Base-by-base conservation (phyloP, 257 asterid genomes). In the Solanum lignicaule region DNA sequence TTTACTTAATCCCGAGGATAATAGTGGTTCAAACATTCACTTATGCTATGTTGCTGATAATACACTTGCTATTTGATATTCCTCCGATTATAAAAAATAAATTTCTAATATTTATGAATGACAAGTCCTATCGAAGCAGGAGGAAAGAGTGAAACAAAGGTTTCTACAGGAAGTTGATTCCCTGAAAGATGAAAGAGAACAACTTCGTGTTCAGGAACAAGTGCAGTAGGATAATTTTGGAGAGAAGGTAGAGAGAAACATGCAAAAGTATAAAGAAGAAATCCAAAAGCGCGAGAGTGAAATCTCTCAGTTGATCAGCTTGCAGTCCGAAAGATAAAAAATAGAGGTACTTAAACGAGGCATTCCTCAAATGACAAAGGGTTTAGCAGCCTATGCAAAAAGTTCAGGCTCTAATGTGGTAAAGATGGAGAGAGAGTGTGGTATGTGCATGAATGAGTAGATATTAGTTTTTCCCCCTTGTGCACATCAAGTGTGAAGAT, bases 381-480 rank as follows among this genome's bases (percentile, higher is more conserved):
- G 94, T 83, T 73, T 92, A 88, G 91, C 94, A 4, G 94, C 87
- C 46, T 90, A 89, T 87, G 90, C 90, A 88, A 94, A 91, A 87
- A 91, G 84, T 86, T 90, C 79, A 76, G 92, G 89, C 52, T 89
- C 78, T 9, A 90, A 83, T 62, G 84, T 81, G 35, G 89, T 90
- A 5, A 90, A 88, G 25, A 95, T 90, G 1, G 98, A 96, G 52
- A 90, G 97, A 90, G 99, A 96, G 83, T 94, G 99, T 7, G 94
- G 94, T 23, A 93, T 96, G 98, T 96, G 98, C 73, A 87, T 96
- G 98, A 87, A 91, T 0, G 95, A 93, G 5, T 98, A 93, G 90
- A 93, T 90, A 29, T 89, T 96, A 87, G 93, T 95, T 41, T 95
- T 96, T 90, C 82, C 93, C 83, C 99, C 99, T 0, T 96, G 99